phyloP scores from a whole-genome alignment of 257 asterid genomes.

The Fraxinus pennsylvanica region DNA sequence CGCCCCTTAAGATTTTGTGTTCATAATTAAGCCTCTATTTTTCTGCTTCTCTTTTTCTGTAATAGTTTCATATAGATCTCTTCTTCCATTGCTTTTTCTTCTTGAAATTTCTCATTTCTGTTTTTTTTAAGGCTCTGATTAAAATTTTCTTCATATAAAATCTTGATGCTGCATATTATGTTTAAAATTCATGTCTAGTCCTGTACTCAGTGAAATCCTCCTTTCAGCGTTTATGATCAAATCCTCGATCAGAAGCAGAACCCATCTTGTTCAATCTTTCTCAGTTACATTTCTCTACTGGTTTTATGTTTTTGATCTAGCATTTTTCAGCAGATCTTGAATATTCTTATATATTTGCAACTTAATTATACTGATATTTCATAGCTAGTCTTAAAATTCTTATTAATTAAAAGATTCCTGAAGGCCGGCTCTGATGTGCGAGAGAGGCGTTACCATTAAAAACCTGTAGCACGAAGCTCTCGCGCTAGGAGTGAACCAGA shows the following conservation, averaged over 20 bases:
- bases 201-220: slow-evolving; percentile 74
- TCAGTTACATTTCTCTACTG: slow-evolving; percentile 92
- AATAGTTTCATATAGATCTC: background rate
- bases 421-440: no score
- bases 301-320: slow-evolving; percentile 81
- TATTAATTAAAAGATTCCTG: no score
- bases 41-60: background rate
- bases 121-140: background rate
- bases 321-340: background rate
- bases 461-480: no score
- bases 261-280: slow-evolving; percentile 91
- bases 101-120: background rate
- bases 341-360: background rate
- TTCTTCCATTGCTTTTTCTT: background rate
- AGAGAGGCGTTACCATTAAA: no score
- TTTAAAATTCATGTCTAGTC: slow-evolving; percentile 58
- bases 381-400: background rate
- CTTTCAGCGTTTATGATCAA: slow-evolving; percentile 62
- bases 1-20: slow-evolving; percentile 12
- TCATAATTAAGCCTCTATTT: background rate
- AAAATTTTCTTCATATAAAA: background rate
- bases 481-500: no score
- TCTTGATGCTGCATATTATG: slow-evolving; percentile 42
- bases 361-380: background rate
- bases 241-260: slow-evolving; percentile 64